Conservation (phyloP, 192 early-diverging fungal genomes). For the Coemansia sp. region DNA sequence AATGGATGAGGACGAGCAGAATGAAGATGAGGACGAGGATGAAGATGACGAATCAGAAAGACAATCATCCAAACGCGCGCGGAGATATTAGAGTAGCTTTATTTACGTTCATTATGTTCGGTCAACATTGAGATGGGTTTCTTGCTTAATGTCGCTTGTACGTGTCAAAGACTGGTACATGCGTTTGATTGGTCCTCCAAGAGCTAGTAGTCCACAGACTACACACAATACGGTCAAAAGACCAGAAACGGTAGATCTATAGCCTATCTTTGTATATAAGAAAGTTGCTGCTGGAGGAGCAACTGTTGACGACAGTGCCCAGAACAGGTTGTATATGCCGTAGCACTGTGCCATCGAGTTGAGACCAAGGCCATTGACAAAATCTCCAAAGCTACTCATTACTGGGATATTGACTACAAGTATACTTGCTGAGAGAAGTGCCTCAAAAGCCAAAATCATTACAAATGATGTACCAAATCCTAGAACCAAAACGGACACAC, state of each 20-base stretch:
- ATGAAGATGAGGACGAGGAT: neutral
- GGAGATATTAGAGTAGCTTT: neutral
- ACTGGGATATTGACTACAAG: slow-evolving; percentile 42
- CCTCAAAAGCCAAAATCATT: slow-evolving; percentile 16
- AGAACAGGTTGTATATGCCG: slow-evolving; percentile 41
- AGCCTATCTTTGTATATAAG: slow-evolving; percentile 42
- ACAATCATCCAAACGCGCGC: too few relatives aligned
- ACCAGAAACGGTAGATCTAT: slow-evolving; percentile 21
- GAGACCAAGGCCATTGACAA: slow-evolving; percentile 39
- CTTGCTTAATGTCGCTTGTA: neutral
- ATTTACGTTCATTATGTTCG: neutral
- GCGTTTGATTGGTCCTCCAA: slow-evolving; percentile 12
- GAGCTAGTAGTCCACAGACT: slow-evolving; percentile 15
- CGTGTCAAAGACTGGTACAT: neutral
- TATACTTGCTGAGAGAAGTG: slow-evolving; percentile 15
- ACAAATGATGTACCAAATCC: slow-evolving; percentile 37
- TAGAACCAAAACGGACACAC: slow-evolving; percentile 21
- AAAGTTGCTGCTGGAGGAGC: slow-evolving; percentile 43
- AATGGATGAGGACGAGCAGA: slow-evolving; percentile 2
- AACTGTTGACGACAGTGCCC: slow-evolving; percentile 33
- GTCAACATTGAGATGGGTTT: neutral
- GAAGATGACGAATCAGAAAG: neutral
- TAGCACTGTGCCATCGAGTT: slow-evolving; percentile 49
- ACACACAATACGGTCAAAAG: slow-evolving; percentile 22
- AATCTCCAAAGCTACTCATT: slow-evolving; percentile 53